phyloP scores from a whole-genome alignment of 176 grass and related monocot genomes.

The Oryza rufipogon region DNA sequence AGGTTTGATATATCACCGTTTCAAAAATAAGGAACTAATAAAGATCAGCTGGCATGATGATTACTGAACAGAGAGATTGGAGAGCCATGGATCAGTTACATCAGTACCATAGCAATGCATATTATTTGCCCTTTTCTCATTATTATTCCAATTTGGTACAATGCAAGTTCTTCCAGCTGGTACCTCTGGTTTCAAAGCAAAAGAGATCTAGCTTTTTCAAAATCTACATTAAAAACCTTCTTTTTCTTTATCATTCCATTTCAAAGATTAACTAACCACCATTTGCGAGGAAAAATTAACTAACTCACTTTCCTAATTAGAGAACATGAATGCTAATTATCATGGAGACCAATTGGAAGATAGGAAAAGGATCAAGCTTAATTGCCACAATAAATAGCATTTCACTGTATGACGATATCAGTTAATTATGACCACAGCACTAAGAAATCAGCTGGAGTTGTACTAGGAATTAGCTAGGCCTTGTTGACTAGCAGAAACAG shows the following conservation, averaged over 20 bases:
- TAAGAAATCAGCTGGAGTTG: not conserved
- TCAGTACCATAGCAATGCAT: not conserved
- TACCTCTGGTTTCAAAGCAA: constrained; percentile 19
- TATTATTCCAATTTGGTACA: constrained; percentile 11
- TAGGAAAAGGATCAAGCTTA: not conserved
- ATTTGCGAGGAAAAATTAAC: not conserved
- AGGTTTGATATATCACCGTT: not conserved
- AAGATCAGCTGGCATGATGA: not conserved
- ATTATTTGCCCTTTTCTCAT: not conserved
- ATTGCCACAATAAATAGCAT: not conserved
- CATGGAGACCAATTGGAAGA: constrained; percentile 13
- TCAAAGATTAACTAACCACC: constrained; percentile 30
- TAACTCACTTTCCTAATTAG: not conserved
- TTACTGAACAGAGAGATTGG: not conserved
- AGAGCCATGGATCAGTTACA: not conserved
- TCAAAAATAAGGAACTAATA: not conserved
- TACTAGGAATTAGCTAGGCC: not conserved
- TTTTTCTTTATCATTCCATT: constrained; percentile 9
- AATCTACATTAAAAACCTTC: constrained; percentile 30
- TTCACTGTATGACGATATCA: not conserved
- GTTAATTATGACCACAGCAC: not conserved
- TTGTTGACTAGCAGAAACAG: not conserved
- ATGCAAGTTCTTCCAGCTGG: not conserved
- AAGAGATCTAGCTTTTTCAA: constrained; percentile 23
- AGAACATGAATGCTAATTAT: not conserved